These are phyloP conservation scores for Quercus gilva DNA, from an alignment of 306 rosid species.

Conservation along the genomic window DNA sequence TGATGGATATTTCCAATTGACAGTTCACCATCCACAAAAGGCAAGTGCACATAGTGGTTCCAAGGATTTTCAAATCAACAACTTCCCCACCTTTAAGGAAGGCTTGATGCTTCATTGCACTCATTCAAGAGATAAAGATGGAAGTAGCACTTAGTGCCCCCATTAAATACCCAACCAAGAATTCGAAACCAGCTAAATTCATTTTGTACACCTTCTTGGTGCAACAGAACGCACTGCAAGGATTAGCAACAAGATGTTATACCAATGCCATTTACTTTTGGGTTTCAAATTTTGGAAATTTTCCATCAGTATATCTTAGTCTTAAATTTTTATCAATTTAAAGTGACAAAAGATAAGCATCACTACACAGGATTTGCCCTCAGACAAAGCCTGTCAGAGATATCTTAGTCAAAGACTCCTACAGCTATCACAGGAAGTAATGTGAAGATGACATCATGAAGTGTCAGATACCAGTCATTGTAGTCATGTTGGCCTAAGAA, in stretches of 20 bases:
- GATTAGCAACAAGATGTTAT: neutral
- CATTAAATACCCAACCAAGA: conserved; percentile 71
- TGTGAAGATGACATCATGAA: conserved; percentile 86
- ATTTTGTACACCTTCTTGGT: conserved; percentile 37
- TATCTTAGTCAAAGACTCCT: conserved; percentile 91
- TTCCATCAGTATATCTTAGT: too few species aligned
- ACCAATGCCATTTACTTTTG: neutral
- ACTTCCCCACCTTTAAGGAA: conserved; percentile 80
- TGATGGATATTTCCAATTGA: conserved; percentile 74
- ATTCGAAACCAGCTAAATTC: conserved; percentile 80
- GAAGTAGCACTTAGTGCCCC: conserved; percentile 46
- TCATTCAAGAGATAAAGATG: conserved; percentile 70
- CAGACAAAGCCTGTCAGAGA: conserved; percentile 66
- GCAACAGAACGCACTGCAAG: conserved; percentile 71
- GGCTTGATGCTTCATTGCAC: conserved; percentile 59
- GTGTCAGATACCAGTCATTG: conserved; percentile 88
- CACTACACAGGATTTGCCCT: conserved; percentile 42
- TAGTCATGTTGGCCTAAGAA: conserved; percentile 86
- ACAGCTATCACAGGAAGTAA: conserved; percentile 96
- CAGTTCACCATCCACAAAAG: conserved; percentile 90
- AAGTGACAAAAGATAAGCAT: neutral
- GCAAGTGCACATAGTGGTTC: conserved; percentile 79
- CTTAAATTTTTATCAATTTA: neutral
- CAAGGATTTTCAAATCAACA: conserved; percentile 57
- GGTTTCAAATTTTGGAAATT: neutral